Base-by-base conservation (phyloP, 257 asterid genomes). In the Linderniella brevidens region DNA sequence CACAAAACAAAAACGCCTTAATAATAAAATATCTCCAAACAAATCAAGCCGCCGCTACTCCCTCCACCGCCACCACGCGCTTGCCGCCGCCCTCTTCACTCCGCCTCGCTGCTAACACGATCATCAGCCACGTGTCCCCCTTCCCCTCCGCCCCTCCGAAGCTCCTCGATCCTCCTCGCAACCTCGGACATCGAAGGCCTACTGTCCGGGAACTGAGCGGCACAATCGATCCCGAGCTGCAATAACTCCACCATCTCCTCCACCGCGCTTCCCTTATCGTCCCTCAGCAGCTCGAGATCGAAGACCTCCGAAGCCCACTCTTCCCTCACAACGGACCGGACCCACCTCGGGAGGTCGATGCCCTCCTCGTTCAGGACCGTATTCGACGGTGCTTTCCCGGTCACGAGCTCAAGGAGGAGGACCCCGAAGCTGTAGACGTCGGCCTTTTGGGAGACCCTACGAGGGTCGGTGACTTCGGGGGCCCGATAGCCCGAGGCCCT, bases 261-360 rank as follows among this genome's bases (percentile, higher is more conserved):
- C 32, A 68, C 50, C 19, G 50, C 67, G 57, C 68, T 73, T 64
- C 75, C 49, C 19, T 49, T 66, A 56, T 70, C 74, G 65, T 74
- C 51, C 49, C 79, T 60, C 3, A 83, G 70, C 17, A 83, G 86
- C 37, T 77, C 93, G 20, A 80, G 56, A 51, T 83, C 95, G 11
- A 83, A 83, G 0, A 83, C 93, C 38, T 83, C 90, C 4, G 93
- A 77, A 4, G 83, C 73, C 95, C 95, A 83, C 65, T 79, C 95
- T 41, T 83, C 90, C 0, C 69, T 62, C 0, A 83, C 93, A 0
- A 79, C 79, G 1, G 94, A 83, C 38, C 75, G 90, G 46, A 80
- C 95, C 95, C 95, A 83, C 36, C 93, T 66, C 0, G 95, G 90
- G 15, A 83, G 62, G 58, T 83, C 93, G 0, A 79, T 80, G 16